Evolutionary conservation across 2,329 filamentous ascomycete species (phyloP), one percentile per base, ranked within the genome.

Genomic region (Colletotrichum abscissum): DNA sequence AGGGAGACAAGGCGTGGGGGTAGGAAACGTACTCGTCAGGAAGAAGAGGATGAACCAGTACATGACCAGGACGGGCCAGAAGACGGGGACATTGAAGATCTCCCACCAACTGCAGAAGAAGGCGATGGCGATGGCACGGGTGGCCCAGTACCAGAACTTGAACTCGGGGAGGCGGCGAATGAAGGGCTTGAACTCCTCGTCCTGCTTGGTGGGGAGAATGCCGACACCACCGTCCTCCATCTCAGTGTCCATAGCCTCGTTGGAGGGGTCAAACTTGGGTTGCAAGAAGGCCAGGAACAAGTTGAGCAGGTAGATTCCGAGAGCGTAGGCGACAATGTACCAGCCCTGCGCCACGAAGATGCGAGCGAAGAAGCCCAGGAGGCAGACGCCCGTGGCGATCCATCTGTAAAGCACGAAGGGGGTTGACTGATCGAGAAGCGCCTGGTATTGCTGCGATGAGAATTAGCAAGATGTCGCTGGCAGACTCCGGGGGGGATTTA

Each of bases 81-180:
- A 99, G 72, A 99, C 97, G 1, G 97, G 97, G 77, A 99, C 91
- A 85, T 99, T 95, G 86, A 98, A 99, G 81, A 98, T 88, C 80
- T 93, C 89, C 83, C 97, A 97, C 94, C 95, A 98, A 78, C 92
- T 95, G 90, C 95, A 98, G 75, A 92, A 77, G 82, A 98, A 98
- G 49, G 90, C 92, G 80, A 98, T 94, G 76, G 88, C 81, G 78
- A 98, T 90, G 68, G 96, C 96, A 80, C 95, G 91, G 69, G 96
- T 98, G 67, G 96, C 95, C 79, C 94, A 93, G 86, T 98, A 95
- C 97, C 97, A 99, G 88, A 99, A 99, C 90, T 99, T 99, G 90
- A 99, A 99, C 86, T 99, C 97, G 69, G 97, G 97, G 28, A 99
- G 91, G 74, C 97, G 91, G 80, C 97, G 92, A 82, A 99, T 98